Evolutionary conservation across 2,329 filamentous ascomycete species (phyloP), one percentile per base, ranked within the genome.

Genomic region (Colletotrichum viniferum): DNA sequence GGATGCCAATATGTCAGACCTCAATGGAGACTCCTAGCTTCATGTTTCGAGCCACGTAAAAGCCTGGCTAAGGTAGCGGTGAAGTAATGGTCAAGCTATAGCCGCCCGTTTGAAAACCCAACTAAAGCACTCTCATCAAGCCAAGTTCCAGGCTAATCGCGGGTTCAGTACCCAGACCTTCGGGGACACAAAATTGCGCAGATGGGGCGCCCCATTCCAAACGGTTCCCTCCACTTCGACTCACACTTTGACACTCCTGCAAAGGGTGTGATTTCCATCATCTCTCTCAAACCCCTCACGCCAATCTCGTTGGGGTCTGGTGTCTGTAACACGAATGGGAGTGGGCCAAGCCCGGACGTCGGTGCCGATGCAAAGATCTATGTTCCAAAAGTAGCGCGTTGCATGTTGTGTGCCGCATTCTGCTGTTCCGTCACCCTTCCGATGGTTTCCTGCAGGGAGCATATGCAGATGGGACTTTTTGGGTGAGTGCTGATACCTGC

Each of bases 31-130:
- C 5, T 52, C 18, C 43, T 2, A 0, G 7, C n/a, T 7, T 52
- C n/a, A 13, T 13, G n/a, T 2, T 1, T 3, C 10, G 10, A 13
- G 4, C n/a, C 10, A 52, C 10, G 43, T 1, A 21, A 52, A 5
- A 21, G 13, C 4, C 43, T 21, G n/a, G 10, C 7, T 4, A 4
- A 21, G n/a, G 43, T n/a, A 52, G 5, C n/a, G 6, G 6, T 52
- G 43, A 52, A 48, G 2, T 4, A 52, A 2, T 48, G 3, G 9
- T 21, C n/a, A 52, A 21, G n/a, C n/a, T 52, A 5, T 52, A 7
- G n/a, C n/a, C 9, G 43, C 3, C 43, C 10, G 5, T 21, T 13
- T 21, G n/a, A 52, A n/a, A 52, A 21, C 3, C 5, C n/a, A 21
- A 12, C 10, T 13, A 2, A 52, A 21, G 43, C n/a, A 52, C 5